Evolutionary conservation across 257 asterid genomes (phyloP).

Genomic region (Lycium ferocissimum): DNA sequence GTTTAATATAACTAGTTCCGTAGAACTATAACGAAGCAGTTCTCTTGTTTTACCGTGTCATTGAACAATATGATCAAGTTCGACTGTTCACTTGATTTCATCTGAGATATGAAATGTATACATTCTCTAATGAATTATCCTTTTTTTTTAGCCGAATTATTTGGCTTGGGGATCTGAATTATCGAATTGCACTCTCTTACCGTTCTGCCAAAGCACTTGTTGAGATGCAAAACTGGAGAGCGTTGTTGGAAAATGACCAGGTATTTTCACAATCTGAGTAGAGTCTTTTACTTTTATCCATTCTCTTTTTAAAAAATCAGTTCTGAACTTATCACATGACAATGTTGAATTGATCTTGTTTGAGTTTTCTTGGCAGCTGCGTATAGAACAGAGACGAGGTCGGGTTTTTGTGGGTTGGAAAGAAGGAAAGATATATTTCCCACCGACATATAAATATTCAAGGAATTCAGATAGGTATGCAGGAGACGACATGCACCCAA

Average conservation of each 20-base stretch:
- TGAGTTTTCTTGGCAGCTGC: slow-evolving; percentile 56
- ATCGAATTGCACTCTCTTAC: slow-evolving; percentile 88
- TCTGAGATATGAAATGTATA: neutral
- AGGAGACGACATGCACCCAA: slow-evolving; percentile 93
- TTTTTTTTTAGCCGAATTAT: slow-evolving; percentile 68
- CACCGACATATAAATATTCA: slow-evolving; percentile 95
- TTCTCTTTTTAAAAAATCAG: slow-evolving; percentile 9
- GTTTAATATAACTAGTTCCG: neutral
- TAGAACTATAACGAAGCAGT: neutral
- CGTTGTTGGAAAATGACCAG: slow-evolving; percentile 91
- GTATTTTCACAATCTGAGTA: slow-evolving; percentile 43
- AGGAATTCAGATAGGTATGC: slow-evolving; percentile 95
- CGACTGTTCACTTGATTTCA: neutral
- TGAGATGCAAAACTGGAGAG: slow-evolving; percentile 99
- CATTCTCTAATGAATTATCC: slow-evolving; percentile 28
- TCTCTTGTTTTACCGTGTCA: neutral
- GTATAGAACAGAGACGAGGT: slow-evolving; percentile 87
- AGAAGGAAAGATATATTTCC: slow-evolving; percentile 97
- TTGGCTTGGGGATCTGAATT: slow-evolving; percentile 98
- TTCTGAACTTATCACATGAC: neutral
- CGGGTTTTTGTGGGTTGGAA: slow-evolving; percentile 96
- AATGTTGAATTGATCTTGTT: slow-evolving; percentile 17
- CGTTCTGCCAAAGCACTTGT: slow-evolving; percentile 95
- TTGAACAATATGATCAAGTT: slow-evolving; percentile 20
- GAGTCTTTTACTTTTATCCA: neutral